Base-by-base conservation (phyloP, 1,139 yeast genomes). In the Petasospora rhodanensis region DNA sequence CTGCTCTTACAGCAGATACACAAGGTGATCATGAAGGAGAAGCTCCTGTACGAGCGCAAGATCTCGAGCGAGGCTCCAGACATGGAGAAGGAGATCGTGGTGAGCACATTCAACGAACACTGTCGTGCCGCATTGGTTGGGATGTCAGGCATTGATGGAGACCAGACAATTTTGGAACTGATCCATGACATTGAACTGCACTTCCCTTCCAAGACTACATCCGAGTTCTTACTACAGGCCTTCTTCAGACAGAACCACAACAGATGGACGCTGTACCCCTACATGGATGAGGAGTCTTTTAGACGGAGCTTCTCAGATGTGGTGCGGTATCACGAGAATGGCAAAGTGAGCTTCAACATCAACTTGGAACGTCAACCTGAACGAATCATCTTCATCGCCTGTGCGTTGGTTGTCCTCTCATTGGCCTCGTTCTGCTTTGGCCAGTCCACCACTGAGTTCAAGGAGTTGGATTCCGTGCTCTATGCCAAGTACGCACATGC, bases 401-500 rank as follows among this genome's bases (percentile, higher is more conserved):
- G 33, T 31, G 22, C 31, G 4, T 14, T 37, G 13, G 22, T 34
- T 5, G 31, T 40, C 20, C 17, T 40, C 4, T 26, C 37, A 9
- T 22, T 35, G 1, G 31, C 33, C 4, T 24, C 37, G 6, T 37
- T 40, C 27, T 24, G 39, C 7, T 27, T 32, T 20, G 26, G 31
- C 2, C 43, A 40, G 24, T 22, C 38, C 7, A 31, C 28, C 12
- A 25, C 13, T 11, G 28, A 21, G 7, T 4, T 20, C 14, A 10
- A 16, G 4, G 28, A 23, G 9, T 9, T 29, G 22, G 37, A 40
- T 15, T 37, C 35, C 25, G 31, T 35, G 11, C 28, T 35, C 8
- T 37, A 22, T 14, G 32, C 37, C 21, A 37, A 40, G 20, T 40
- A 37, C 19, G 38, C 37, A 2, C 29, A 31, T 20, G 41, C 44